Base-by-base conservation (phyloP, 352 stramenopile species). In the Pythium aquatile region DNA sequence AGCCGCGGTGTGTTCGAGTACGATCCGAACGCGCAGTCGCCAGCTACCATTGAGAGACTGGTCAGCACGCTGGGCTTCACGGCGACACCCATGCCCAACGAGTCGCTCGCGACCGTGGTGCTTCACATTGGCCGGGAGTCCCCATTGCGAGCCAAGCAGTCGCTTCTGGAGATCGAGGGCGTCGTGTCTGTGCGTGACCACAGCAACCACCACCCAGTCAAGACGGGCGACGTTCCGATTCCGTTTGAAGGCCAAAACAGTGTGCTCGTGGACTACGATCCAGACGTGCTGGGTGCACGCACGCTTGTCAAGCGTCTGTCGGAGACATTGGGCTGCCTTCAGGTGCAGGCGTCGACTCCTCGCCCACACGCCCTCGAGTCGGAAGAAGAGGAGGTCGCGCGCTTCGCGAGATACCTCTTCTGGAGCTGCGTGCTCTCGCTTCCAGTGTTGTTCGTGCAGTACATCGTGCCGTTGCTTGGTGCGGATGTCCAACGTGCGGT, bases 41-140 rank as follows among this genome's bases (percentile, higher is more conserved):
- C 88, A 5, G 74, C 90, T 16, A 54, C 56, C 11, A 83, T 97
- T 49, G 82, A 91, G 58, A 54, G 76, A 8, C 78, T 88, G 16
- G 76, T 91, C 30, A 63, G 60, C 11, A 83, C 73, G 1, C 74
- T 91, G 44, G 90, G 90, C 2, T 97, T 96, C 65, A 75, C 87
- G 24, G 73, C 85, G 6, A 79, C 66, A 14, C 72, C 83, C 14
- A 49, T 87, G 47, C 76, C 75, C 11, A 79, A 72, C 54, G 81
- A 87, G 11, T 75, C 76, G 13, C 61, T 86, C 24, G 77, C 85
- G 32, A 73, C 75, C 20, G 63, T 91, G 29, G 69, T 90, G 44
- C 58, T 91, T 28, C 75, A 87, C 17, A 58, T 88, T 17, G 74
- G 72, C 4, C 68, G 53, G 6, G 70, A 81, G 11, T 74, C 48